Conservation (phyloP, 2,329 filamentous ascomycete genomes). For the Akanthomyces lecanii region DNA sequence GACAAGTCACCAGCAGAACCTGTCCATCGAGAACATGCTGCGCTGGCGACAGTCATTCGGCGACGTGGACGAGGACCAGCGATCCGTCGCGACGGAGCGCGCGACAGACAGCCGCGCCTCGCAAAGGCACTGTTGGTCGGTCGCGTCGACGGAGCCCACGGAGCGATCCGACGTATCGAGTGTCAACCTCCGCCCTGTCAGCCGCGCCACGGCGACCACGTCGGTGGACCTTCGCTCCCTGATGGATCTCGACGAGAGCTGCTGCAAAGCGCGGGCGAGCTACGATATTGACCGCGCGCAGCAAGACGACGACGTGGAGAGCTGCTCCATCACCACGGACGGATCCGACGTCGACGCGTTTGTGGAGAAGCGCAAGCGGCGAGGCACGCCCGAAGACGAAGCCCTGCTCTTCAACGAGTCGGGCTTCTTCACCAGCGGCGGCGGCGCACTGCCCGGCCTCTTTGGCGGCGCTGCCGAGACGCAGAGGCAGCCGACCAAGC, state of each 20-base stretch:
- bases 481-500: not conserved
- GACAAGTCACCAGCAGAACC: not conserved
- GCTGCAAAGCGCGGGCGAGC: not conserved
- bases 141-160: constrained; percentile 39
- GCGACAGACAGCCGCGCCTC: constrained; percentile 11
- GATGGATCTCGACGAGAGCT: constrained; percentile 8
- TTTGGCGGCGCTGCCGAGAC: constrained; percentile 19
- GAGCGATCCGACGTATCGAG: constrained; percentile 36
- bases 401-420: constrained; percentile 26
- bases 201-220: constrained; percentile 42
- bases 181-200: constrained; percentile 37
- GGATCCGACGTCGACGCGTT: constrained; percentile 29
- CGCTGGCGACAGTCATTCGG: constrained; percentile 1
- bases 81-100: not conserved
- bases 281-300: not conserved
- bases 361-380: constrained; percentile 20
- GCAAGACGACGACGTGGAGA: not conserved
- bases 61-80: not conserved
- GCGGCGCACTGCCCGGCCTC: constrained; percentile 27
- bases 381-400: constrained; percentile 19
- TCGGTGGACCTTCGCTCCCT: constrained; percentile 36
- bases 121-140: constrained; percentile 34
- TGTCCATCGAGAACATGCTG: constrained; percentile 9
- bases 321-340: constrained; percentile 23
- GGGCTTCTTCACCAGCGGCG: constrained; percentile 22